Base-by-base conservation (phyloP, 2,329 filamentous ascomycete genomes). In the Ophiostoma quercus region DNA sequence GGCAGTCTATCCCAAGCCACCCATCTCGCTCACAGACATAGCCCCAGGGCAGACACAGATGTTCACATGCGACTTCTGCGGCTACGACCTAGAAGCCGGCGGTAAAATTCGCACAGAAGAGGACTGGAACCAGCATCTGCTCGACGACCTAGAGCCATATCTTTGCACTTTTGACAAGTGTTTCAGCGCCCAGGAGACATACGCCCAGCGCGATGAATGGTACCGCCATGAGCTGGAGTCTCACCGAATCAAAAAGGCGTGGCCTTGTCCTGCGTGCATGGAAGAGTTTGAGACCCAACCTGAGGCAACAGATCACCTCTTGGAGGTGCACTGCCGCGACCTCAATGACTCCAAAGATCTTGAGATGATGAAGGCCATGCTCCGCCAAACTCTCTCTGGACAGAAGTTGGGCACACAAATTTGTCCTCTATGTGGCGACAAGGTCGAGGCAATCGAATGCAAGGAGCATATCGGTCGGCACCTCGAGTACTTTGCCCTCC, bases 161-260 rank as follows among this genome's bases (percentile, higher is more conserved):
- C 25, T 73, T 12, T 73, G 72, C 68, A 73, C 72, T 0, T 72
- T 72, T 37, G 72, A 73, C 57, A 69, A 70, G 34, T 73, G 72
- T 67, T 72, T 71, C 34, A 72, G 71, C 32, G 72, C 69, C 9
- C 72, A 70, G 11, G 71, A 71, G 47, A 73, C 71, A 0, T 73
- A 72, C 16, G 51, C 70, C 1, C 71, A 68, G 11, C 63, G 67
- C 0, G 72, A 73, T n/a, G 72, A 72, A 19, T 73, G 72, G 72
- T 73, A 72, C 39, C 70, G 71, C 0, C 72, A 73, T 19, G 71
- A 73, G 54, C 63, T 73, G 32, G 70, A 73, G 22, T 69, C 70
- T 19, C 72, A 73, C 4, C 57, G 72, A 0, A 71, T 73, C 51
- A 41, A 41, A 3, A 71, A 65, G 69, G 29, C 65, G 1, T 73